Evolutionary conservation across 1,284 basidiomycete genomes (phyloP).

Genomic region (Microbotryum scabiosae): DNA sequence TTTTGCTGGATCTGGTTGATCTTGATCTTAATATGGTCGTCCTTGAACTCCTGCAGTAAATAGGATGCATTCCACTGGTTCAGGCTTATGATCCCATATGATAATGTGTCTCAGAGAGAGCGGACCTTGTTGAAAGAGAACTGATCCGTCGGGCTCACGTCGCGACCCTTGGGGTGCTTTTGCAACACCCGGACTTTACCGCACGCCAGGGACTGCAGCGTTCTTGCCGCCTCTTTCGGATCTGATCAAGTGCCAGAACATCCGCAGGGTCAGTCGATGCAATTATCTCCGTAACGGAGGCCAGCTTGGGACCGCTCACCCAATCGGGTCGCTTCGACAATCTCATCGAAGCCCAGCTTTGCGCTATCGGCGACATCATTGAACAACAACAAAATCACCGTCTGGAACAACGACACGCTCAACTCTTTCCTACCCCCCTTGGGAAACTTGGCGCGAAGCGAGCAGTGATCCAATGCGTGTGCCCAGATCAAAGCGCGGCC

Average conservation of each 20-base stretch:
- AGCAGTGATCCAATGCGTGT: conserved; percentile 66
- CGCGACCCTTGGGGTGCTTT: conserved; percentile 69
- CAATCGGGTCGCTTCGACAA: conserved; percentile 62
- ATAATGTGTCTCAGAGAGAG: no score
- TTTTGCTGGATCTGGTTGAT: conserved; percentile 96
- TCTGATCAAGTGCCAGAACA: conserved; percentile 46
- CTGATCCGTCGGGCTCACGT: conserved; percentile 65
- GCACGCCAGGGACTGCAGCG: conserved; percentile 83
- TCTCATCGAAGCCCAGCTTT: conserved; percentile 58
- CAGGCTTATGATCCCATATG: no score
- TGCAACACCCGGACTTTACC: conserved; percentile 81
- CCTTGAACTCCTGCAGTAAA: conserved; percentile 55
- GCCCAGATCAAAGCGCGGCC: conserved; percentile 66
- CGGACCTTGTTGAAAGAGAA: conserved; percentile 62
- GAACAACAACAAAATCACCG: conserved; percentile 80
- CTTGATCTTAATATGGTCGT: conserved; percentile 69
- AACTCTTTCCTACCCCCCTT: conserved; percentile 68
- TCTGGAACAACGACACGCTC: conserved; percentile 83
- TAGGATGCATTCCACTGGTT: background rate
- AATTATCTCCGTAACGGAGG: background rate
- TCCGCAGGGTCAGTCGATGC: background rate
- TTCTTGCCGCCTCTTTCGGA: conserved; percentile 62
- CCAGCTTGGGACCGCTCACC: conserved; percentile 48
- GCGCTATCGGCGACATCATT: conserved; percentile 49
- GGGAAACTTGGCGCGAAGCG: conserved; percentile 58